Evolutionary conservation across 768 basidiomycete genomes (phyloP).

Genomic region (Leccinum truebloodii): DNA sequence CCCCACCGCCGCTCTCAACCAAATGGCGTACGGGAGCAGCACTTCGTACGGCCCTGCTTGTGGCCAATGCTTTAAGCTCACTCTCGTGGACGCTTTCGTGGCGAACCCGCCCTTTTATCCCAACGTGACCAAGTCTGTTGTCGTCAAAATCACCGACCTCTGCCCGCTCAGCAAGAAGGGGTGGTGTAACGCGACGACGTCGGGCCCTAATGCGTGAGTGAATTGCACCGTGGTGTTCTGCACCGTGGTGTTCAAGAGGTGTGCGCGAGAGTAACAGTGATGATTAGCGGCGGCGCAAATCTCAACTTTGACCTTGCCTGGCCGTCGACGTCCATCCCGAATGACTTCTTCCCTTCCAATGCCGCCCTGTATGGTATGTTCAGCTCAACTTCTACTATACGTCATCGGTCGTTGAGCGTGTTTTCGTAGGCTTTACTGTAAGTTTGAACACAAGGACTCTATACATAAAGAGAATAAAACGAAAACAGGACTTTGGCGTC

Average conservation of each 20-base stretch:
- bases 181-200: constrained; percentile 71
- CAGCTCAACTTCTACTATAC: neutral
- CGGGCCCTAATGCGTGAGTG: constrained; percentile 63
- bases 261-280: constrained; percentile 1
- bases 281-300: constrained; percentile 58
- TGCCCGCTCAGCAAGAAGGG: constrained; percentile 64
- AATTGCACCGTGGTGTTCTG: neutral
- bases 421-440: constrained; percentile 40
- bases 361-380: constrained; percentile 59
- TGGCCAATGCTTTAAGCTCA: constrained; percentile 79
- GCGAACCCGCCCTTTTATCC: constrained; percentile 73
- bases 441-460: constrained; percentile 11
- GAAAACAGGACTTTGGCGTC: constrained; percentile 73
- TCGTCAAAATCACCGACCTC: constrained; percentile 79
- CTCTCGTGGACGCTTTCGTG: constrained; percentile 66
- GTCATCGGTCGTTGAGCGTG: constrained; percentile 32
- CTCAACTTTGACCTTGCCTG: constrained; percentile 85
- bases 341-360: constrained; percentile 76
- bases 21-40: constrained; percentile 79
- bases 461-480: neutral
- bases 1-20: constrained; percentile 78
- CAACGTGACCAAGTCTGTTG: constrained; percentile 54
- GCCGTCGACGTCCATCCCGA: constrained; percentile 69
- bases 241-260: neutral
- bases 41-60: constrained; percentile 72